Percentiles rank a stretch among this genome's conserved stretches.
Conservation (phyloP, 345 rosid species). For the Turnera subulata region DNA sequence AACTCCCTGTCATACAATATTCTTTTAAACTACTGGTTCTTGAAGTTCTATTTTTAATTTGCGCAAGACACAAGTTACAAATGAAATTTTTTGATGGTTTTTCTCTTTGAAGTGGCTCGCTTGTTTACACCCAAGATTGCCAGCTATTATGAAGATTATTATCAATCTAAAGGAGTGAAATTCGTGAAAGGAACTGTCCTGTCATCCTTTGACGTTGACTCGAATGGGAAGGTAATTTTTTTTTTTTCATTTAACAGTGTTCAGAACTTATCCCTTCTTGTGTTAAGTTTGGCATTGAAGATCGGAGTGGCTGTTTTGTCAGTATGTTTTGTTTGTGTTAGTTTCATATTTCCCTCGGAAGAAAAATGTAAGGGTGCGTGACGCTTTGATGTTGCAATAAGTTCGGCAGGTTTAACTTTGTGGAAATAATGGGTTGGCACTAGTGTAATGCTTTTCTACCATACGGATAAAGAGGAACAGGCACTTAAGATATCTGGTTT, state of each 20-base stretch:
- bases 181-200: slow-evolving; percentile 83
- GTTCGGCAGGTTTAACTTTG: not conserved
- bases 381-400: no score
- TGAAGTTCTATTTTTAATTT: not conserved
- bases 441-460: not conserved
- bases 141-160: slow-evolving; percentile 65
- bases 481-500: not conserved
- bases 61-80: not conserved
- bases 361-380: no score
- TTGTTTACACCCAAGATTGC: slow-evolving; percentile 89
- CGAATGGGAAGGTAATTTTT: slow-evolving; percentile 48
- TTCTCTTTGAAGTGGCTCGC: slow-evolving; percentile 66
- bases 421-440: not conserved
- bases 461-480: not conserved
- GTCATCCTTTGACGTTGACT: slow-evolving; percentile 69
- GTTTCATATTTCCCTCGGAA: no score
- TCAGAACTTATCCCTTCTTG: not conserved
- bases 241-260: not conserved
- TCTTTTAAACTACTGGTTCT: not conserved
- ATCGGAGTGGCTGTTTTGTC: not conserved
- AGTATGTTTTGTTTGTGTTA: no score
- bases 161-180: slow-evolving; percentile 70
- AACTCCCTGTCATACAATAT: not conserved
- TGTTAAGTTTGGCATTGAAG: not conserved
- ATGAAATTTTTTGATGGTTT: not conserved